Evolutionary conservation across 495 filamentous ascomycete species (phyloP).

Genomic region (Neohortaea acidophila): DNA sequence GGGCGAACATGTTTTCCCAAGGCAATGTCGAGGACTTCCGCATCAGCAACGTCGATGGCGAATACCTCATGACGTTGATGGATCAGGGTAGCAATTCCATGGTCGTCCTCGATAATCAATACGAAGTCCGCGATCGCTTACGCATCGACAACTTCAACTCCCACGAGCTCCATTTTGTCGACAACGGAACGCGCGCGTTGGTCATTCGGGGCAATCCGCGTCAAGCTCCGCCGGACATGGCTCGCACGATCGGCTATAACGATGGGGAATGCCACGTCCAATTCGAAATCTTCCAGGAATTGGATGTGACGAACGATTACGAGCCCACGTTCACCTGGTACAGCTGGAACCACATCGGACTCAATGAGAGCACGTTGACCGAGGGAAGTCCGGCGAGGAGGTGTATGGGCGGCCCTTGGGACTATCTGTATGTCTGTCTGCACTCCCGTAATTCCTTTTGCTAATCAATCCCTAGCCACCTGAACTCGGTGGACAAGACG

Average conservation of each 20-base stretch:
- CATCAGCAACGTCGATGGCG: slow-evolving; percentile 2
- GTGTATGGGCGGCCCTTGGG: slow-evolving; percentile 3
- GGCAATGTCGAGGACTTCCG: slow-evolving; percentile 7
- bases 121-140: background rate
- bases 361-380: slow-evolving; percentile 8
- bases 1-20: background rate
- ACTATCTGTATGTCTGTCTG: slow-evolving; percentile 6
- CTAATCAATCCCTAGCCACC: slow-evolving; percentile 6
- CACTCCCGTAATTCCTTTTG: background rate
- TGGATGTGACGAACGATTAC: background rate
- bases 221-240: slow-evolving; percentile 3
- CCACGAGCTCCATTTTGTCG: slow-evolving; percentile 8
- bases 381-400: background rate
- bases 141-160: background rate
- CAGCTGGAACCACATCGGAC: slow-evolving; percentile 1
- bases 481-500: slow-evolving; percentile 18
- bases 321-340: slow-evolving; percentile 7
- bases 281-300: slow-evolving; percentile 8
- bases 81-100: background rate
- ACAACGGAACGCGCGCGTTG: slow-evolving; percentile 2
- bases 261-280: slow-evolving; percentile 1
- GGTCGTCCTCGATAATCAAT: slow-evolving; percentile 2
- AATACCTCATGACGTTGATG: slow-evolving; percentile 6
- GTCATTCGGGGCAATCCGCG: background rate
- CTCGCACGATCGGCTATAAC: slow-evolving; percentile 1